Percentiles rank a stretch among this genome's conserved stretches.
These are phyloP conservation scores for Epichloe gansuensis DNA, from an alignment of 2,329 filamentous ascomycete species.

Conservation along the genomic window DNA sequence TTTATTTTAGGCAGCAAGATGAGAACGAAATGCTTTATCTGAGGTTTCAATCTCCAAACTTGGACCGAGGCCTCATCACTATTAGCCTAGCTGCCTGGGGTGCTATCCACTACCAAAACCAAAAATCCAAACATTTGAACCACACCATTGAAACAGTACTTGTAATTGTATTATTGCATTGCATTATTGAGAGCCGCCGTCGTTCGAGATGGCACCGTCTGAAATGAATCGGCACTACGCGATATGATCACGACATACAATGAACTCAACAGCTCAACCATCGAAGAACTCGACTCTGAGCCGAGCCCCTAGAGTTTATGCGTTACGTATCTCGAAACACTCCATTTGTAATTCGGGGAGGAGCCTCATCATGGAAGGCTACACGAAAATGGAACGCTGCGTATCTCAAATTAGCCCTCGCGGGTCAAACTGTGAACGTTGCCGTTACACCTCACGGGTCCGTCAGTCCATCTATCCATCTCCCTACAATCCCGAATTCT, in stretches of 20 bases:
- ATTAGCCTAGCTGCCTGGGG: too few relatives aligned
- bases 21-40: too few relatives aligned
- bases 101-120: too few relatives aligned
- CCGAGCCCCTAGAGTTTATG: conserved; percentile 70
- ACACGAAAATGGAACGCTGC: conserved; percentile 47
- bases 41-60: too few relatives aligned
- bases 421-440: conserved; percentile 52
- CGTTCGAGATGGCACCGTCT: background rate
- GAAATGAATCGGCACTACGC: conserved; percentile 13
- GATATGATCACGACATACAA: conserved; percentile 57
- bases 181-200: too few relatives aligned
- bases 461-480: background rate
- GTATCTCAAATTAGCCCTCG: conserved; percentile 45
- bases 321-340: conserved; percentile 61
- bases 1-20: too few relatives aligned
- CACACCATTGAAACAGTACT: too few relatives aligned
- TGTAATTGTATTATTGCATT: too few relatives aligned
- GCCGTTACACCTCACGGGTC: conserved; percentile 64
- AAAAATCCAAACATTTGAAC: too few relatives aligned
- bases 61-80: too few relatives aligned
- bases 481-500: background rate
- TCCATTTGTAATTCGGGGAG: conserved; percentile 59
- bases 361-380: conserved; percentile 51
- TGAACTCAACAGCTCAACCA: conserved; percentile 51
- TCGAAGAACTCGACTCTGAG: conserved; percentile 50